These are phyloP conservation scores for Zymoseptoria tritici DNA, from an alignment of 2,329 filamentous ascomycete species.

Conservation along the genomic window DNA sequence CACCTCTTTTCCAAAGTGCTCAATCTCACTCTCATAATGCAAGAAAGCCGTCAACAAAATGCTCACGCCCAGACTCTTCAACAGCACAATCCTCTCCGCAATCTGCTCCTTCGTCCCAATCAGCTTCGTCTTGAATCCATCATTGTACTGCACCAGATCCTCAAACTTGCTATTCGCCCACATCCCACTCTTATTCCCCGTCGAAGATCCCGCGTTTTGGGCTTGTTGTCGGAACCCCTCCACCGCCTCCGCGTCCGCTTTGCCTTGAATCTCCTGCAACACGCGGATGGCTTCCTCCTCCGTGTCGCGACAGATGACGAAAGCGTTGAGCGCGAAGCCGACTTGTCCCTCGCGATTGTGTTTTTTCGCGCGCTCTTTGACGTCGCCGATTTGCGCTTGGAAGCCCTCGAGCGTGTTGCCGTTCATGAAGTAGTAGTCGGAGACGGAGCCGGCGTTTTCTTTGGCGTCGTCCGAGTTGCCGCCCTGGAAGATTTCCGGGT, in stretches of 20 bases:
- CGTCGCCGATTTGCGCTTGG: constrained; percentile 43
- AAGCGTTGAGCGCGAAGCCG: constrained; percentile 45
- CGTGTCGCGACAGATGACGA: constrained; percentile 45
- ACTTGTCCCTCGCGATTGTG: constrained; percentile 40
- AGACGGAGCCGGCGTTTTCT: constrained; percentile 42
- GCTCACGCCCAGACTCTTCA: constrained; percentile 37
- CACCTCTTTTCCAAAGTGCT: constrained; percentile 42
- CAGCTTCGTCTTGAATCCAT: constrained; percentile 50
- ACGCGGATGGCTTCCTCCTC: constrained; percentile 45
- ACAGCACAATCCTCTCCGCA: constrained; percentile 42
- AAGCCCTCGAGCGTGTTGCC: constrained; percentile 50
- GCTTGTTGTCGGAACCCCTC: constrained; percentile 44
- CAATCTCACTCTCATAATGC: constrained; percentile 48
- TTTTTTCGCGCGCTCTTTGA: constrained; percentile 40
- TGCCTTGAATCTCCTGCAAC: constrained; percentile 47
- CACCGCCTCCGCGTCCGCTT: constrained; percentile 45
- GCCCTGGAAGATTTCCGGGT: constrained; percentile 49
- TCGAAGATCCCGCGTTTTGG: constrained; percentile 44
- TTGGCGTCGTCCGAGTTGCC: constrained; percentile 47
- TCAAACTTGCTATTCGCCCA: constrained; percentile 47
- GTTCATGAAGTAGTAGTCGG: constrained; percentile 51
- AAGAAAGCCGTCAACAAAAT: constrained; percentile 29
- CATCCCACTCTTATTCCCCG: constrained; percentile 45
- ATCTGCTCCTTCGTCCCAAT: constrained; percentile 48
- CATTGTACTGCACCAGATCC: constrained; percentile 49